Percentiles rank a stretch among this genome's conserved stretches.
phyloP scores from a whole-genome alignment of 495 filamentous ascomycete species.

The Neurospora cerealis region DNA sequence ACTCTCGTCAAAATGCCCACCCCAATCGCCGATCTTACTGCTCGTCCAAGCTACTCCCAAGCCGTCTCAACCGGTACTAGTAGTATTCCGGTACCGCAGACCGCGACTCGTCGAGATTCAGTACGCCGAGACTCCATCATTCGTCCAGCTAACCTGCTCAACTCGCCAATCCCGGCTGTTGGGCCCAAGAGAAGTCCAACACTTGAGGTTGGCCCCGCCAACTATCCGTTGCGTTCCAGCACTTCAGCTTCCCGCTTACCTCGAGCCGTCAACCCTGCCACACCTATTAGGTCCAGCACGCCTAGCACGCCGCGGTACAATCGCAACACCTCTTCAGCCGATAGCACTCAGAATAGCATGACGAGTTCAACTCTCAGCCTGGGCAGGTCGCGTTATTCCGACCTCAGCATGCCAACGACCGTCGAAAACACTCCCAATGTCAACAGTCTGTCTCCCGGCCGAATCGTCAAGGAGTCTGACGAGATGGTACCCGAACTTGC shows the following conservation, averaged over 20 bases:
- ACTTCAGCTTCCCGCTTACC: conserved; percentile 22
- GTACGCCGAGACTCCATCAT: conserved; percentile 3
- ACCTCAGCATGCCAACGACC: conserved; percentile 13
- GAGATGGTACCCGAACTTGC: not conserved
- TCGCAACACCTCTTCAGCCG: conserved; percentile 22
- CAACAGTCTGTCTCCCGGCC: conserved; percentile 3
- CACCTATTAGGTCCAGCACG: conserved; percentile 20
- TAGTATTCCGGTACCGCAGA: not conserved
- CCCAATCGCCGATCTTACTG: not conserved
- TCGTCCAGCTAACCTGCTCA: not conserved
- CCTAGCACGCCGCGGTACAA: conserved; percentile 8
- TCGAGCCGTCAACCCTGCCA: conserved; percentile 17
- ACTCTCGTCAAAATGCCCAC: not conserved
- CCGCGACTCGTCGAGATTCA: not conserved
- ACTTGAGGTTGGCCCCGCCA: conserved; percentile 5
- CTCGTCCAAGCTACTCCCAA: conserved; percentile 15
- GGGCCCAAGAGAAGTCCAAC: conserved; percentile 7
- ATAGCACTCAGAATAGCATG: conserved; percentile 27
- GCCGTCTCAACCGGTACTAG: conserved; percentile 1
- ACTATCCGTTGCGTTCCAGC: conserved; percentile 18
- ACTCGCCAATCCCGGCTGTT: not conserved
- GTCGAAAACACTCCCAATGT: conserved; percentile 14
- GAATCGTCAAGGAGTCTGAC: not conserved
- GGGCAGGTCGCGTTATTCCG: conserved; percentile 13
- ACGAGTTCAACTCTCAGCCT: conserved; percentile 21